These are phyloP conservation scores for Luzula sylvatica DNA, from an alignment of 176 grass and related monocot genomes.

Conservation along the genomic window DNA sequence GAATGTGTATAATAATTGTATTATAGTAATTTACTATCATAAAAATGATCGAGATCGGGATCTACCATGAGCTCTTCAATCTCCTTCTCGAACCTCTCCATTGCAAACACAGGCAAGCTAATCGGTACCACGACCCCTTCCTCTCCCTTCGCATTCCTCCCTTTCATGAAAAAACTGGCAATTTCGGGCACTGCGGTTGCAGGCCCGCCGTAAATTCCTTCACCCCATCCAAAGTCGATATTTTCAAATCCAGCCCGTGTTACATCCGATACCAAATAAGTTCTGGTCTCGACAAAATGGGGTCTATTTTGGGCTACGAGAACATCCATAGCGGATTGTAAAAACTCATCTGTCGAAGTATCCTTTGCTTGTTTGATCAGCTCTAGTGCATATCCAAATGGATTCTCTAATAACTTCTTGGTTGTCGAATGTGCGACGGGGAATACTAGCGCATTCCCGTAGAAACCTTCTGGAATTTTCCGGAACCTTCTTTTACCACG, in stretches of 20 bases:
- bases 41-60: not conserved
- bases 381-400: conserved; percentile 19
- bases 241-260: conserved; percentile 40
- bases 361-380: conserved; percentile 14
- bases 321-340: conserved; percentile 26
- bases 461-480: conserved; percentile 27
- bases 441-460: conserved; percentile 35
- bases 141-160: not conserved
- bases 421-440: conserved; percentile 15
- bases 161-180: not conserved
- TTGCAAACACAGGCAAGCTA: not conserved
- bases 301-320: conserved; percentile 29
- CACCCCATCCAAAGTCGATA: not conserved
- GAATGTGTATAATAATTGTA: too few relatives aligned
- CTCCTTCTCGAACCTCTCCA: not conserved
- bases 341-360: too few relatives aligned
- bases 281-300: conserved; percentile 17
- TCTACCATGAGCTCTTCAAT: conserved; percentile 10
- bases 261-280: conserved; percentile 62
- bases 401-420: conserved; percentile 19
- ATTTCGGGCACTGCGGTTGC: not conserved
- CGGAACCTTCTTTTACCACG: conserved; percentile 7
- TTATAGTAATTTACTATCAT: too few relatives aligned
- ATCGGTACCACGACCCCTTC: not conserved
- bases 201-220: not conserved